Evolutionary conservation across 78 protist genomes (phyloP), one percentile per base, ranked within the genome.

Genomic region (Tieghemostelium lacteum): DNA sequence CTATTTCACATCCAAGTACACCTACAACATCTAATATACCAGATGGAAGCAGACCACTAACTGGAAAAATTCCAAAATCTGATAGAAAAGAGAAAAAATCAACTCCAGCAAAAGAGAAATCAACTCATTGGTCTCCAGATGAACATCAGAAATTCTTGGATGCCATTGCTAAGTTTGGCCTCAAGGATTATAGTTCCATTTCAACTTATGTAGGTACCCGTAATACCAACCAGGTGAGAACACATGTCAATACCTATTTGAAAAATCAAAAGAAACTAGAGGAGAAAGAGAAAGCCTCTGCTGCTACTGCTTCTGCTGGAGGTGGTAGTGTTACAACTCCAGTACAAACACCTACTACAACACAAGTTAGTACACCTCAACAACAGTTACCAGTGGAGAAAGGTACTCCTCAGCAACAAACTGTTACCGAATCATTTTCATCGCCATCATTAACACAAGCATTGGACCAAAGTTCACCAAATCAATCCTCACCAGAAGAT

Each of bases 121-220:
- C 88, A 0, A 57, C 76, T 0, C 88, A 80, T 55, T 80, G 88
- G 88, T 67, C 65, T 20, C 40, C 36, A 7, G 88, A 80, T 17
- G 88, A 80, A 57, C 88, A 80, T 29, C 55, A 50, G 55, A 54
- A 66, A 28, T 80, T 80, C 57, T 80, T 80, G 24, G 88, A 80
- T 19, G 88, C 88, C 4, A 28, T 67, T 26, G 24, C 40, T 34
- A 55, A 67, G n/a, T 67, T 16, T 55, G 76, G 70, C 5, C 22
- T 31, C 10, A 80, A 80, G 57, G 88, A 65, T 1, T 67, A 80
- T 36, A 66, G 55, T 4, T 8, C 22, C 3, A 80, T 80, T 20
- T 33, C 88, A 1, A 24, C 22, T 19, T 40, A 66, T 39, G 88
- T 80, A 16, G 55, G 63, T 24, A 55, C 88, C 5, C 65, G 88